phyloP scores from a whole-genome alignment of 1,284 basidiomycete genomes.

The Schizophyllum amplum region DNA sequence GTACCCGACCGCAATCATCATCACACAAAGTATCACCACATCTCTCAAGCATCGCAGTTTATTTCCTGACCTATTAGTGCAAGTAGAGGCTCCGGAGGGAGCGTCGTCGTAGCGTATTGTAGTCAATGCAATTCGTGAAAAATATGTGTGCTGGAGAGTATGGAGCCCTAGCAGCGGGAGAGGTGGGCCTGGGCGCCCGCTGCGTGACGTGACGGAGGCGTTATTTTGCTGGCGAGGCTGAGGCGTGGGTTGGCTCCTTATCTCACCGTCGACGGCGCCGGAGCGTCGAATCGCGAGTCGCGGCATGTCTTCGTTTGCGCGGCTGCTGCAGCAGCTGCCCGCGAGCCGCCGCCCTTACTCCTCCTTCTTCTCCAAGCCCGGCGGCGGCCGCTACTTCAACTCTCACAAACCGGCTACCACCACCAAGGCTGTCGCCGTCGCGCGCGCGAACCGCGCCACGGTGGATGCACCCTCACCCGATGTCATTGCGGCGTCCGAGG shows the following conservation, averaged over 20 bases:
- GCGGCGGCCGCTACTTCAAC: conserved; percentile 67
- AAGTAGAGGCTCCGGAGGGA: neutral
- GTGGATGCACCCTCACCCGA: conserved; percentile 27
- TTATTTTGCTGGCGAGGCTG: neutral
- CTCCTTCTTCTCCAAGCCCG: conserved; percentile 70
- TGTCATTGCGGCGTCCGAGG: conserved; percentile 15
- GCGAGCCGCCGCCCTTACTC: conserved; percentile 55
- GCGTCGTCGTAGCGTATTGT: neutral
- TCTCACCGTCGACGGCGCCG: neutral
- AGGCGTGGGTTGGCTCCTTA: neutral
- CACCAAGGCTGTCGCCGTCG: conserved; percentile 35
- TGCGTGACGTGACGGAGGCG: neutral
- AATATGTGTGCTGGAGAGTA: neutral
- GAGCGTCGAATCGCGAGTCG: neutral
- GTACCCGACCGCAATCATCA: neutral
- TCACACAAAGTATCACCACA: neutral
- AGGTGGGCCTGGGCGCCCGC: too few relatives aligned
- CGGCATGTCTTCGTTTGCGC: conserved; percentile 27
- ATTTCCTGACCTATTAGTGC: neutral
- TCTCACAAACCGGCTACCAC: conserved; percentile 47
- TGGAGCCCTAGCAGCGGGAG: neutral
- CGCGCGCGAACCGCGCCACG: conserved; percentile 25
- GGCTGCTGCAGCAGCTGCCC: conserved; percentile 39
- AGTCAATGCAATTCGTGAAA: neutral
- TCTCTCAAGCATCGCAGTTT: neutral